Evolutionary conservation across 805 yeast genomes (phyloP).

Genomic region (Jamesozyma piceae): DNA sequence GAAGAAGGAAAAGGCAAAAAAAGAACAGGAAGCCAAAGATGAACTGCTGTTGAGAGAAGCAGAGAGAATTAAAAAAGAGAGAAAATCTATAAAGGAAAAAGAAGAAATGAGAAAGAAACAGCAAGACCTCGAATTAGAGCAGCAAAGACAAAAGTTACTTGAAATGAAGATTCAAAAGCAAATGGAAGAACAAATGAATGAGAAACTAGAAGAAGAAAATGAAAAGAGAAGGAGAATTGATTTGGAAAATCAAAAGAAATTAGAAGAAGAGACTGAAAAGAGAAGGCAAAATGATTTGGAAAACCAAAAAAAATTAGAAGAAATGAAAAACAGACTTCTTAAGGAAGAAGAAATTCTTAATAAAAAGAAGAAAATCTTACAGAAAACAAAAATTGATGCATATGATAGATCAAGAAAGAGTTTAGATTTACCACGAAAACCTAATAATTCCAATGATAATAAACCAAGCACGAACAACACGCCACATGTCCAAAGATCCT

Average conservation of each 20-base stretch:
- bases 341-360: background rate
- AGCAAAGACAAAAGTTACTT: slow-evolving; percentile 16
- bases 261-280: slow-evolving; percentile 10
- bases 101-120: slow-evolving; percentile 3
- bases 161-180: slow-evolving; percentile 22
- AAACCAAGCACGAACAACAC: background rate
- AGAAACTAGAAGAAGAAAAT: slow-evolving; percentile 13
- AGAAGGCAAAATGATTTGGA: slow-evolving; percentile 5
- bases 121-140: slow-evolving; percentile 10
- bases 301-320: slow-evolving; percentile 5
- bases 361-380: background rate
- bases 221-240: slow-evolving; percentile 5
- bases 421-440: slow-evolving; percentile 5
- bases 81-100: slow-evolving; percentile 9
- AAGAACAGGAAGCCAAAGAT: slow-evolving; percentile 17
- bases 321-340: background rate
- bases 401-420: slow-evolving; percentile 4
- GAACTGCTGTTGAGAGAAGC: slow-evolving; percentile 18
- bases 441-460: background rate
- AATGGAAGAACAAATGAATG: slow-evolving; percentile 17
- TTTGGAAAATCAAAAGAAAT: slow-evolving; percentile 5
- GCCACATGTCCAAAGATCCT: background rate
- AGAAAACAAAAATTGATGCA: background rate
- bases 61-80: slow-evolving; percentile 14
- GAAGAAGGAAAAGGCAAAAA: slow-evolving; percentile 4